Conservation (phyloP, 257 asterid species). For the Solanum paucissectum region DNA sequence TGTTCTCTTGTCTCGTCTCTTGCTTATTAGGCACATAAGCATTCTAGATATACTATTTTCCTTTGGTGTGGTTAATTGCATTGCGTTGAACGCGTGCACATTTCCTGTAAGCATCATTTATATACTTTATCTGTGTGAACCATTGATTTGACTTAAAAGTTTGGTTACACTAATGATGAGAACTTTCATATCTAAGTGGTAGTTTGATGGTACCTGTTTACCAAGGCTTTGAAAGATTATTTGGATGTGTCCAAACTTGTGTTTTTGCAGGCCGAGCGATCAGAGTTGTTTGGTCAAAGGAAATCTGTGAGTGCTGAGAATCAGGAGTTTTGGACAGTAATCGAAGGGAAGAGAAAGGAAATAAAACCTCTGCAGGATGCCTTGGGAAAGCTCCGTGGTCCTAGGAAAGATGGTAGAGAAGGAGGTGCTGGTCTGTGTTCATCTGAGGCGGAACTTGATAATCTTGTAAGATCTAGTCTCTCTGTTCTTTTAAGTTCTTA, state of each 20-base stretch:
- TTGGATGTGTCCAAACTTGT: neutral
- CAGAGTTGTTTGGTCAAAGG: slow-evolving; percentile 37
- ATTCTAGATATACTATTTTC: neutral
- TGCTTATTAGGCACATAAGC: neutral
- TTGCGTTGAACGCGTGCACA: neutral
- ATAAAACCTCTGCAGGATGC: slow-evolving; percentile 80
- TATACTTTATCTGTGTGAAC: neutral
- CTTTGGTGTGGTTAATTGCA: neutral
- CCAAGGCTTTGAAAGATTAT: neutral
- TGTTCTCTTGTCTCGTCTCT: neutral
- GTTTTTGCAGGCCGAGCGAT: slow-evolving; percentile 47
- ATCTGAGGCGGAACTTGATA: slow-evolving; percentile 71
- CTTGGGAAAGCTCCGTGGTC: slow-evolving; percentile 58
- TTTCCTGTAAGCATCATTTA: neutral
- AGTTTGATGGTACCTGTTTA: neutral
- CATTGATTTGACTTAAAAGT: neutral
- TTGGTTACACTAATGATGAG: neutral
- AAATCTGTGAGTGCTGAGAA: slow-evolving; percentile 51
- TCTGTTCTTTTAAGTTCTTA: neutral
- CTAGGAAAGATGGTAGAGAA: slow-evolving; percentile 14
- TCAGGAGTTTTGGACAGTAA: slow-evolving; percentile 44
- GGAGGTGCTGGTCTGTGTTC: slow-evolving; percentile 49
- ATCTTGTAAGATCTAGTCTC: slow-evolving; percentile 35
- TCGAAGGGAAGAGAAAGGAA: slow-evolving; percentile 71
- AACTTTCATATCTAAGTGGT: neutral